phyloP scores from a whole-genome alignment of 352 stramenopile genomes.

The Pythium graminicola region DNA sequence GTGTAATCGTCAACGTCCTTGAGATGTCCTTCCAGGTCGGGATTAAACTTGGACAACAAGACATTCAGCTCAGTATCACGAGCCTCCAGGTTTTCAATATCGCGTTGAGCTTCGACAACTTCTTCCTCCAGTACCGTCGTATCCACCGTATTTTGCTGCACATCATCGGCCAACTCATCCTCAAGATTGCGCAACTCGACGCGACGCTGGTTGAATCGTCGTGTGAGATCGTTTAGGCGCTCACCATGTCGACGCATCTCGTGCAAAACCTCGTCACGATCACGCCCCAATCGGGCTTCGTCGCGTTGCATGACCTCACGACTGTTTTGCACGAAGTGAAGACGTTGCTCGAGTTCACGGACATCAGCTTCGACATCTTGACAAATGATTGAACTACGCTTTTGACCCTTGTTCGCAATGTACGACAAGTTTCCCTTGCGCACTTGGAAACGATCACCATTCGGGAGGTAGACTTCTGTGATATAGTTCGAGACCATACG shows the following conservation, averaged over 20 bases:
- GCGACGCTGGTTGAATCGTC: conserved; percentile 44
- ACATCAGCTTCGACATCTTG: conserved; percentile 65
- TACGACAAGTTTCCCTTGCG: conserved; percentile 70
- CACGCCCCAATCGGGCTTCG: conserved; percentile 35
- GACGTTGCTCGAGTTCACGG: conserved; percentile 42
- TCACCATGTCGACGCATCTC: conserved; percentile 41
- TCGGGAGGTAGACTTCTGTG: conserved; percentile 62
- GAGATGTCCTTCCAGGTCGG: conserved; percentile 53
- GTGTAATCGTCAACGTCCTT: conserved; percentile 53
- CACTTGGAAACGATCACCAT: conserved; percentile 72
- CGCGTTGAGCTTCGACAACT: conserved; percentile 36
- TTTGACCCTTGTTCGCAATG: conserved; percentile 65
- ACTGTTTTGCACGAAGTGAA: conserved; percentile 43
- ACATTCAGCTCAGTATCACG: conserved; percentile 51
- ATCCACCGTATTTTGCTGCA: conserved; percentile 60
- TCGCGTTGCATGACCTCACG: conserved; percentile 46
- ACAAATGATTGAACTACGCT: conserved; percentile 63
- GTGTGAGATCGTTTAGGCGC: conserved; percentile 50
- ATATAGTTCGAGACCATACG: conserved; percentile 53
- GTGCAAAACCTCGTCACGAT: conserved; percentile 37
- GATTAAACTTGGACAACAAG: conserved; percentile 54
- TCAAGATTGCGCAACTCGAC: conserved; percentile 56
- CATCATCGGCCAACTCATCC: conserved; percentile 57
- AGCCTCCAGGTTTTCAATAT: conserved; percentile 34
- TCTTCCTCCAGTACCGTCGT: conserved; percentile 75